phyloP scores from a whole-genome alignment of 2,329 filamentous ascomycete species.

The Teratosphaeria gauchensis region DNA sequence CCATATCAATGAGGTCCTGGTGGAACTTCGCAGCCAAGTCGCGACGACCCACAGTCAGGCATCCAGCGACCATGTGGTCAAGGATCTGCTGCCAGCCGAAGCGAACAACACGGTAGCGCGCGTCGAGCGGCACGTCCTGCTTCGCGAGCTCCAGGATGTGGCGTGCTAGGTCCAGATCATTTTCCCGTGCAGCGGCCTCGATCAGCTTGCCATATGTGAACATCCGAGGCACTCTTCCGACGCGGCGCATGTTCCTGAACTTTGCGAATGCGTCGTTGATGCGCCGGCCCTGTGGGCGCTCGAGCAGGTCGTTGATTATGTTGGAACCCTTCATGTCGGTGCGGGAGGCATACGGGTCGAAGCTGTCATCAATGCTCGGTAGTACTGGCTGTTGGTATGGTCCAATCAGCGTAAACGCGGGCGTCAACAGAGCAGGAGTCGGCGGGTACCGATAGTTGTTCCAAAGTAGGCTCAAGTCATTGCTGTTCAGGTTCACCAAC shows the following conservation, averaged over 20 bases:
- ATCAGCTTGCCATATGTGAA: conserved; percentile 97
- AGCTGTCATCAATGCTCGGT: conserved; percentile 61
- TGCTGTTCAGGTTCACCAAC: conserved; percentile 43
- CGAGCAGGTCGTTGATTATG: conserved; percentile 79
- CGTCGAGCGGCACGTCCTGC: conserved; percentile 73
- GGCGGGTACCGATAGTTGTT: conserved; percentile 46
- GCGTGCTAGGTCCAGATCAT: conserved; percentile 70
- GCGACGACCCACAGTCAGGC: conserved; percentile 72
- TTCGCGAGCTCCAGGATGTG: conserved; percentile 86
- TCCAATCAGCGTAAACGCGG: conserved; percentile 41
- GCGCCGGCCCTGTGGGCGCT: conserved; percentile 61
- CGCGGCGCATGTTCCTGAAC: conserved; percentile 86
- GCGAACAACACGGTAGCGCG: conserved; percentile 76
- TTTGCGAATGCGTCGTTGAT: conserved; percentile 72
- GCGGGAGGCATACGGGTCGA: conserved; percentile 80
- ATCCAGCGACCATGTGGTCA: conserved; percentile 92
- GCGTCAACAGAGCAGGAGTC: conserved; percentile 31
- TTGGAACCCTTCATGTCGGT: conserved; percentile 92
- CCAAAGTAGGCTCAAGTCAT: conserved; percentile 45
- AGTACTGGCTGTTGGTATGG: conserved; percentile 37
- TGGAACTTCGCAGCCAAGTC: conserved; percentile 76
- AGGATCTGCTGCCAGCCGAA: conserved; percentile 96
- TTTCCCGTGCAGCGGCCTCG: conserved; percentile 75
- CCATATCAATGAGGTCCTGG: conserved; percentile 83
- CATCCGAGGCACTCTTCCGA: conserved; percentile 85